phyloP scores from a whole-genome alignment of 345 rosid genomes.

The Syzygium grande region DNA sequence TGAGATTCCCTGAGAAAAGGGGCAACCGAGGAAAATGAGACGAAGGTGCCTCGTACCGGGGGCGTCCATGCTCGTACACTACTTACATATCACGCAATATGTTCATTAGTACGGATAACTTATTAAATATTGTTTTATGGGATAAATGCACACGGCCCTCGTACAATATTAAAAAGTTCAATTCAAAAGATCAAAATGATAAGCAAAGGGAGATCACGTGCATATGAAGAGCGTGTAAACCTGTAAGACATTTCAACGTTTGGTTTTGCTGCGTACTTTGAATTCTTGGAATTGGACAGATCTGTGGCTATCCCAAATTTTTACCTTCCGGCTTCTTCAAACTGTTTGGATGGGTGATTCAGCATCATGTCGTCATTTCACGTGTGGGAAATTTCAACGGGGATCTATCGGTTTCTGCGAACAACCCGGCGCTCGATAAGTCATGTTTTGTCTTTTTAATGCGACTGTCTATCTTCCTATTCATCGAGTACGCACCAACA shows the following conservation, averaged over 20 bases:
- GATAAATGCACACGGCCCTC: not conserved
- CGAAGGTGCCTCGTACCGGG: not conserved
- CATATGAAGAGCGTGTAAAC: not conserved
- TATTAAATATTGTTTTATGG: not conserved
- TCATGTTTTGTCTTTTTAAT: not conserved
- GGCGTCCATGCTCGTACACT: no score
- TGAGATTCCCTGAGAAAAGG: not conserved
- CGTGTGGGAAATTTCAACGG: not conserved
- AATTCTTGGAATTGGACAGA: not conserved
- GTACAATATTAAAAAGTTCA: not conserved
- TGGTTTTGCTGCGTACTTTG: not conserved
- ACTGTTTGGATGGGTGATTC: not conserved
- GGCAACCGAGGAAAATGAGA: not conserved
- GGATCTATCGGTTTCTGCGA: not conserved
- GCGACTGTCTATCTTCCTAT: not conserved
- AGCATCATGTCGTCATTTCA: not conserved
- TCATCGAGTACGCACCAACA: not conserved
- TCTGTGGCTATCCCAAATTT: fast-evolving
- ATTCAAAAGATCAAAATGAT: not conserved
- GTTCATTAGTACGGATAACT: not conserved
- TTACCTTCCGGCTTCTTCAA: not conserved
- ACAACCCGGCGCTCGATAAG: not conserved
- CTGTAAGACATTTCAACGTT: not conserved
- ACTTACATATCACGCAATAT: no score
- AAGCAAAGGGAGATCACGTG: fast-evolving